Evolutionary conservation across 108 stramenopile species (phyloP).

Genomic region (Parietichytrium sp.): DNA sequence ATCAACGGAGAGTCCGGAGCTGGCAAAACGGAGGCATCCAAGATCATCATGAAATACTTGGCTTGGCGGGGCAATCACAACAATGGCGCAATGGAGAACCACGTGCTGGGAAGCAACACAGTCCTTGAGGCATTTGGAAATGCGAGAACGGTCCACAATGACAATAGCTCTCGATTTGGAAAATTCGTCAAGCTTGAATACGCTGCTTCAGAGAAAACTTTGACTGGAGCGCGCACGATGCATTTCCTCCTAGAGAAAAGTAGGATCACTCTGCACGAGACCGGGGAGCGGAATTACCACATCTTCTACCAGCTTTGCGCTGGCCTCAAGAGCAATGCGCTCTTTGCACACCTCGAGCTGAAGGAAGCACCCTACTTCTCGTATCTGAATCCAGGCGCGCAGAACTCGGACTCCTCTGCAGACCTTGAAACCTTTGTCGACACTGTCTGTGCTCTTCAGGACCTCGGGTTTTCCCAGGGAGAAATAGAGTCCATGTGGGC

Average conservation of each 20-base stretch:
- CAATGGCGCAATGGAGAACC: conserved; percentile 62
- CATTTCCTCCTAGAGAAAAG: conserved; percentile 43
- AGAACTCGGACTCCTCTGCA: not conserved
- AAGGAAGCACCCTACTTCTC: too few species aligned
- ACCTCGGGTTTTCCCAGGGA: not conserved
- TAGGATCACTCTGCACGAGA: not conserved
- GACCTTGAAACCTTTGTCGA: not conserved
- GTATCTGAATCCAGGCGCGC: not conserved
- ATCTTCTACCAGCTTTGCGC: conserved; percentile 41
- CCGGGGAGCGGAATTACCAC: conserved; percentile 40
- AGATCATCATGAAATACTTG: not conserved
- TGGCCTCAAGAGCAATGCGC: not conserved
- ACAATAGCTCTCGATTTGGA: conserved; percentile 39
- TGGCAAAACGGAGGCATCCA: conserved; percentile 46
- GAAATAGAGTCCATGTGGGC: not conserved
- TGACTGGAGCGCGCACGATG: not conserved
- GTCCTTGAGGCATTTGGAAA: conserved; percentile 44
- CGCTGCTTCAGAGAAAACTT: not conserved
- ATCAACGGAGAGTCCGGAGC: conserved; percentile 48
- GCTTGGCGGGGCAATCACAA: conserved; percentile 47
- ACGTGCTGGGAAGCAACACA: conserved; percentile 47
- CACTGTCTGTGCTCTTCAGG: not conserved
- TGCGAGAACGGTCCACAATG: conserved; percentile 30
- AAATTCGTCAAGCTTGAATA: conserved; percentile 29
- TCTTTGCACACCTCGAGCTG: too few species aligned